Percentiles rank a stretch among this genome's conserved stretches.
These are phyloP conservation scores for Pyrenophora tritici-repentis DNA, from an alignment of 2,329 filamentous ascomycete genomes.

Conservation along the genomic window DNA sequence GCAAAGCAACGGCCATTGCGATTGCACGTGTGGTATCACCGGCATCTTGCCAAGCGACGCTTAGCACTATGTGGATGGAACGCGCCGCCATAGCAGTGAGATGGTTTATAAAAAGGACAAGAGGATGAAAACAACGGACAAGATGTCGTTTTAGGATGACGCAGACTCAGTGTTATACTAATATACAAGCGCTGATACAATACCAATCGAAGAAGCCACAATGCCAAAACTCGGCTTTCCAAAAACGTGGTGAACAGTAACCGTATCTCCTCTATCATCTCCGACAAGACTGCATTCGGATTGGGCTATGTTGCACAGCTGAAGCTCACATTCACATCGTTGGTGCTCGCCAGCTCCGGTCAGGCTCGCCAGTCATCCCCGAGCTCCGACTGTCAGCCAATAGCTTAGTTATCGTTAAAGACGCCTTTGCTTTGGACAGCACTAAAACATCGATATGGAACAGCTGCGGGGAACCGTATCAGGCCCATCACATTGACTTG, in stretches of 20 bases:
- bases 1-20: conserved; percentile 34
- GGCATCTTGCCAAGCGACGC: conserved; percentile 42
- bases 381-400: not conserved
- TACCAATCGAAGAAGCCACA: not conserved
- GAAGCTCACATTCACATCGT: not conserved
- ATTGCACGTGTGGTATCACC: conserved; percentile 42
- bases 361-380: not conserved
- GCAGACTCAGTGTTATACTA: not conserved
- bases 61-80: conserved; percentile 34
- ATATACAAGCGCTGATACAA: conserved; percentile 3
- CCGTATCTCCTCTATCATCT: conserved; percentile 15
- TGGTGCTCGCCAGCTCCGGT: not conserved
- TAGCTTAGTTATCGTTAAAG: not conserved
- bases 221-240: not conserved
- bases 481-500: not conserved
- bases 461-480: conserved; percentile 17
- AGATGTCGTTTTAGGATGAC: not conserved
- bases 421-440: not conserved
- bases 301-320: not conserved
- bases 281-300: conserved; percentile 4
- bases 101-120: not conserved
- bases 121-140: not conserved
- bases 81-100: conserved; percentile 20
- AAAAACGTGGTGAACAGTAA: not conserved
- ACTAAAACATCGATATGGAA: not conserved